Evolutionary conservation across 2,329 filamentous ascomycete genomes (phyloP), one percentile per base, ranked within the genome.

Genomic region (Botrytis porri): DNA sequence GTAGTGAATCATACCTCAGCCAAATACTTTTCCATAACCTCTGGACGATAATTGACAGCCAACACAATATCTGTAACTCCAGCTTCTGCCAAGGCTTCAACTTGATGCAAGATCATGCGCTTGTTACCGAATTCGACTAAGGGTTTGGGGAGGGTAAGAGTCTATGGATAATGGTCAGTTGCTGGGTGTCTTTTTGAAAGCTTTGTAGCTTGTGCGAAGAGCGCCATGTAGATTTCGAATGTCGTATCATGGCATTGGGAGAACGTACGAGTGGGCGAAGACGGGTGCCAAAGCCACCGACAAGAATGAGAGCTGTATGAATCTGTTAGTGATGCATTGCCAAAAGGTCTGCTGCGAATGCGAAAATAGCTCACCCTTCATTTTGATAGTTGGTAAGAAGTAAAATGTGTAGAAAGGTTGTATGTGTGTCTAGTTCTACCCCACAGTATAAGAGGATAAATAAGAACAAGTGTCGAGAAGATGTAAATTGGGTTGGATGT

Each of bases 51-150:
- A 89, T 99, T 99, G 84, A 99, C 96, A 75, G 96, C 95, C 73
- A 99, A 90, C 72, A 99, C 95, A 81, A 99, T 97, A 85, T 98
- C 95, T 75, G 94, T 98, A 77, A 98, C 96, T 83, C 95, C 95
- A 74, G 94, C 95, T 74, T 91, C 92, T 78, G 96, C 95, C 78
- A 99, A 89, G 77, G 94, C 94, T 86, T 98, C 94, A 80, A 99
- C 93, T 85, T 99, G 95, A 85, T 98, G 95, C 81, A 97, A 88
- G 84, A 99, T 98, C 95, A 99, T 99, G 82, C 95, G 96, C 86
- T 96, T 95, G 89, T 99, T 99, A 82, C 90, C 94, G 82, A 99
- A 99, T 86, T 99, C 95, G 81, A 99, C 96, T 78, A 99, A 89
- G 77, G 96, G 95, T 85, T 98, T 99, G 75, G 95, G 95, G 78